These are phyloP conservation scores for Polytrichum commune DNA, from an alignment of 225 moss, liverwort and hornwort species.

Conservation along the genomic window DNA sequence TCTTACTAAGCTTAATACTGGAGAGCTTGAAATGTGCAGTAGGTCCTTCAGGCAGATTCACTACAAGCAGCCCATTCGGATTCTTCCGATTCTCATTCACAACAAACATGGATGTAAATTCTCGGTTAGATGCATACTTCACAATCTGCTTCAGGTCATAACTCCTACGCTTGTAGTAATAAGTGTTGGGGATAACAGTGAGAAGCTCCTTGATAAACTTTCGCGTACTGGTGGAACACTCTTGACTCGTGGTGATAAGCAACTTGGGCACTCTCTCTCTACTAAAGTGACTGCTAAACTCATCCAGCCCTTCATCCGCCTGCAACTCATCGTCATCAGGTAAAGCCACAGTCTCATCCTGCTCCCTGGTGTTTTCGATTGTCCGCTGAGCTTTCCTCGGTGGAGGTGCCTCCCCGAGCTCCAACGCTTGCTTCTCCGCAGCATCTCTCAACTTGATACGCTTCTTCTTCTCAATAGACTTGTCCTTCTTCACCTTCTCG, in stretches of 20 bases:
- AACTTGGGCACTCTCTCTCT: constrained; percentile 61
- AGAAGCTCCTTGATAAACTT: constrained; percentile 85
- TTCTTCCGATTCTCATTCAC: constrained; percentile 94
- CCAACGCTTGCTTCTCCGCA: constrained; percentile 74
- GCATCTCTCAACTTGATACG: constrained; percentile 56
- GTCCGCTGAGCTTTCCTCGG: constrained; percentile 76
- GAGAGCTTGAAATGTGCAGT: constrained; percentile 94
- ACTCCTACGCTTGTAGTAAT: constrained; percentile 87
- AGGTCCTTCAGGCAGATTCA: constrained; percentile 89
- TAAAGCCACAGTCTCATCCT: constrained; percentile 83
- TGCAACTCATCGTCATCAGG: constrained; percentile 92
- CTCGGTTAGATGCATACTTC: constrained; percentile 87
- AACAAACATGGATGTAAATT: constrained; percentile 82
- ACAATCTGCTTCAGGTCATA: constrained; percentile 95
- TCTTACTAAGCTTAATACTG: constrained; percentile 79
- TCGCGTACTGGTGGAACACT: constrained; percentile 68
- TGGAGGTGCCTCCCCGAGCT: constrained; percentile 82
- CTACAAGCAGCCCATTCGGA: constrained; percentile 81
- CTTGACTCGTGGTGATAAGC: constrained; percentile 82
- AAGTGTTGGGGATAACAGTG: constrained; percentile 83
- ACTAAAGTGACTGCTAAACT: constrained; percentile 75
- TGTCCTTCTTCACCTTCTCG: constrained; percentile 67
- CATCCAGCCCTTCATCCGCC: constrained; percentile 72
- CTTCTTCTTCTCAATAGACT: constrained; percentile 80
- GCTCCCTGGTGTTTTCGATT: constrained; percentile 86